Percentiles rank a stretch among this genome's conserved stretches.
Evolutionary conservation across 108 stramenopile genomes (phyloP).

Genomic region (Pseudonitzschia multistriata): DNA sequence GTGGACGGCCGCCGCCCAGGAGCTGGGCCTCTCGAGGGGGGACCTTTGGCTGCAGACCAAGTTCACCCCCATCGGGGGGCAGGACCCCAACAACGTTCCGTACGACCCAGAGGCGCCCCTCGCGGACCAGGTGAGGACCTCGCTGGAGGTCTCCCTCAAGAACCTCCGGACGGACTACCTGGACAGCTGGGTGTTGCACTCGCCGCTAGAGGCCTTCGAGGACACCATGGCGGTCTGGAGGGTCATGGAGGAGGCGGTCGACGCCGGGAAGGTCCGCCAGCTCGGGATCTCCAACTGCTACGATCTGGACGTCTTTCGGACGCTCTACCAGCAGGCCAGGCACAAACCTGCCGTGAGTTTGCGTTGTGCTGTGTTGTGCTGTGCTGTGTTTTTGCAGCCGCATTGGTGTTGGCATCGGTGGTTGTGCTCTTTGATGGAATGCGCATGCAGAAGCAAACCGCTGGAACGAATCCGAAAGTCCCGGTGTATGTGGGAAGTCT

Average conservation of each 20-base stretch:
- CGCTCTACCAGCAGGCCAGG: slow-evolving; percentile 52
- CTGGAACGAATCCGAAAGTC: no score
- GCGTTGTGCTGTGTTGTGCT: no score
- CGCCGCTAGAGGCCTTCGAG: slow-evolving; percentile 35
- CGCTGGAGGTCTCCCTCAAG: slow-evolving; percentile 51
- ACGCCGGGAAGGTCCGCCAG: slow-evolving; percentile 55
- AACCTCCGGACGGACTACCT: slow-evolving; percentile 84
- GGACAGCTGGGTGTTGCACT: slow-evolving; percentile 66
- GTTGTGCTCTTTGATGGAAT: no score
- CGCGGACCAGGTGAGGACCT: slow-evolving; percentile 63
- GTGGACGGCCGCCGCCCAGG: slow-evolving; percentile 41
- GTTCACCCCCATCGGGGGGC: slow-evolving; percentile 74
- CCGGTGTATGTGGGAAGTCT: no score
- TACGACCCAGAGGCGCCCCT: slow-evolving; percentile 58
- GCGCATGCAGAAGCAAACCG: no score
- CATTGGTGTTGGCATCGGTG: no score
- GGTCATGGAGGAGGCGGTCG: slow-evolving; percentile 66
- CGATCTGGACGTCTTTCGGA: slow-evolving; percentile 36
- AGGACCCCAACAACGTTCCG: slow-evolving; percentile 81
- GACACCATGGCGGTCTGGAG: slow-evolving; percentile 66
- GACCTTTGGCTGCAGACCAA: slow-evolving; percentile 91
- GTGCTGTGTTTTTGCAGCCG: no score
- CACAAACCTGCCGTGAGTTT: slow-evolving; percentile 68
- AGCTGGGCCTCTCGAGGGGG: slow-evolving; percentile 41
- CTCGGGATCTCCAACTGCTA: slow-evolving; percentile 82